These are phyloP conservation scores for Vitis hybrid DNA, from an alignment of 177 flowering plant species.

Conservation along the genomic window DNA sequence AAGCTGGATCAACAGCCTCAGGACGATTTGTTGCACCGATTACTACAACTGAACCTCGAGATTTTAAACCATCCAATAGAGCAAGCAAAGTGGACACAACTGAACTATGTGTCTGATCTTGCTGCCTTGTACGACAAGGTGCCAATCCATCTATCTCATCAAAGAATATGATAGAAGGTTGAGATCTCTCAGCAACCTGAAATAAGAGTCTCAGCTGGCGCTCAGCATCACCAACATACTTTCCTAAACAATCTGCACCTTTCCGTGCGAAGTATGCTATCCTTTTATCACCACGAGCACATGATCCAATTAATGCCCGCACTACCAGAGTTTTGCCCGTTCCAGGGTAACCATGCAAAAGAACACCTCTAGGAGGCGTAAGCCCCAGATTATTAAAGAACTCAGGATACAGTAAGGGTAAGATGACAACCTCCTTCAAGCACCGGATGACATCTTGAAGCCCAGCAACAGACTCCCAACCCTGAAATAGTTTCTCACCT, in stretches of 20 bases:
- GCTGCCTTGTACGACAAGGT: slow-evolving; percentile 80
- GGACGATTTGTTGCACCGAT: slow-evolving; percentile 99
- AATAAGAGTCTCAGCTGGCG: slow-evolving; percentile 91
- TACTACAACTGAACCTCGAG: slow-evolving; percentile 96
- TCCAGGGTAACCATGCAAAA: slow-evolving; percentile 98
- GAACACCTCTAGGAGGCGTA: slow-evolving; percentile 96
- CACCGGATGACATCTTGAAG: slow-evolving; percentile 87
- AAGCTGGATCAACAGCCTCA: slow-evolving; percentile 93
- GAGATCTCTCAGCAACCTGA: slow-evolving; percentile 97
- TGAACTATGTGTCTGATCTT: slow-evolving; percentile 99
- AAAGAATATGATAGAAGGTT: slow-evolving; percentile 96
- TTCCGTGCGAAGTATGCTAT: slow-evolving; percentile 99
- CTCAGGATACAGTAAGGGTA: slow-evolving; percentile 92
- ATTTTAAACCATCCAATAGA: slow-evolving; percentile 87
- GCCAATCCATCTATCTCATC: slow-evolving; percentile 99
- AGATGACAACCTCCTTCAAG: slow-evolving; percentile 93
- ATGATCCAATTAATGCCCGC: slow-evolving; percentile 88
- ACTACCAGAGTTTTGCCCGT: slow-evolving; percentile 97
- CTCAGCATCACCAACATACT: slow-evolving; percentile 99
- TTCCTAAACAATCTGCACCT: slow-evolving; percentile 99
- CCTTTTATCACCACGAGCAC: slow-evolving; percentile 89
- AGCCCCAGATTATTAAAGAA: slow-evolving; percentile 74
- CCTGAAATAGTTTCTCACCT: slow-evolving; percentile 48
- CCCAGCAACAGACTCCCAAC: slow-evolving; percentile 99
- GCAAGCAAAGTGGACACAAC: slow-evolving; percentile 99